Evolutionary conservation across 192 early-diverging fungal genomes (phyloP), one percentile per base, ranked within the genome.

Genomic region (Oehlia diaphana): DNA sequence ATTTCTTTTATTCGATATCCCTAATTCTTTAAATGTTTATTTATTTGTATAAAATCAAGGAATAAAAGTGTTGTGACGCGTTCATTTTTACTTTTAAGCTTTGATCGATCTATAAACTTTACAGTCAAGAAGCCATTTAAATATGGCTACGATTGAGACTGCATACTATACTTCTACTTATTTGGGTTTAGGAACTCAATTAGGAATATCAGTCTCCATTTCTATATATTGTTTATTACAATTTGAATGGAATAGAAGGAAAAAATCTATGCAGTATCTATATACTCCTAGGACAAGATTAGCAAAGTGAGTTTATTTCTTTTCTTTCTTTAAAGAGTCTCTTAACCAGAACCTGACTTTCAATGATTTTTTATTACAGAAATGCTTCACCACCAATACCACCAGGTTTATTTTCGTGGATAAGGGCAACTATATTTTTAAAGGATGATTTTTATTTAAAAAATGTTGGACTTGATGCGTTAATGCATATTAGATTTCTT

Each of bases 401-500:
- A 5, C 72, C 80, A 42, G 81, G 82, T 49, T 81, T 87, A 37
- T 85, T 90, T 35, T 81, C 85, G 2, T 91, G 89, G 88, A 78
- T 91, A 23, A 82, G 65, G 12, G 81, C 82, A 0, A 83, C 87
- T 2, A 82, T 87, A 28, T 72, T 66, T 28, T 73, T 89, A 19
- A 68, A 83, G 19, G 90, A 91, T 79, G 76, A 85, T 10, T 90
- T 89, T 62, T 89, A 85, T 79, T 78, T 90, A 33, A 80, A 78
- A 47, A 84, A 88, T 71, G 87, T 89, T 14, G 91, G 91, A 1
- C 78, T 92, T 8, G 91, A 92, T 50, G 88, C 91, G 0, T 86
- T 87, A 37, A 90, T 92, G 89, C 85, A 90, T 79, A 83, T 92
- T 9, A 87, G 88, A 26, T 92, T 92, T 81, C 79, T 90, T 19